phyloP scores from a whole-genome alignment of 768 basidiomycete genomes.

The Boletus fagicola region DNA sequence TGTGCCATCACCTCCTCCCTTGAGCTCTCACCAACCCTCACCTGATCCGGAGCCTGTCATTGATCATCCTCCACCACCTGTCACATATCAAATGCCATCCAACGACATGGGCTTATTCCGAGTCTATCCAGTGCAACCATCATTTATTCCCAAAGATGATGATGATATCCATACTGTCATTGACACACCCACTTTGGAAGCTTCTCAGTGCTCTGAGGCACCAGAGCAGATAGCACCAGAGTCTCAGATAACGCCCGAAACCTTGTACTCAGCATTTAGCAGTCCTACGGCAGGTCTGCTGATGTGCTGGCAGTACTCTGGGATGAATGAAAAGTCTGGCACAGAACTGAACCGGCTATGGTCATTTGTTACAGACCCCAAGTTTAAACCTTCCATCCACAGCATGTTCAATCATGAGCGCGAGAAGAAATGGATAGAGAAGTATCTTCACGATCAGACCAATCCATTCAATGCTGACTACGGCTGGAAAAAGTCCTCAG shows the following conservation, averaged over 20 bases:
- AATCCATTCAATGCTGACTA: not conserved
- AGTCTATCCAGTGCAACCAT: not conserved
- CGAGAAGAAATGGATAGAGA: not conserved
- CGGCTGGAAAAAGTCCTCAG: slow-evolving; percentile 5
- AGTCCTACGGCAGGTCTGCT: slow-evolving; percentile 24
- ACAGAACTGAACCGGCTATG: slow-evolving; percentile 30
- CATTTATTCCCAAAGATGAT: not conserved
- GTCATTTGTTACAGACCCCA: slow-evolving; percentile 21
- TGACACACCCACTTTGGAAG: not conserved
- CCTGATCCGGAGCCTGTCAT: too few species aligned
- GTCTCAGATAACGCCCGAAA: slow-evolving; percentile 26
- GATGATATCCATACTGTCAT: not conserved
- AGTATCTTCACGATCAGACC: not conserved
- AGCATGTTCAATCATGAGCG: slow-evolving; percentile 11
- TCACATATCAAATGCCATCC: too few species aligned
- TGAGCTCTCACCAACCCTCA: too few species aligned
- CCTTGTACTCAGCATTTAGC: slow-evolving; percentile 16
- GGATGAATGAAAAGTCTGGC: slow-evolving; percentile 29
- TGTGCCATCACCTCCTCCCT: too few species aligned
- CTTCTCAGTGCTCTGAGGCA: too few species aligned
- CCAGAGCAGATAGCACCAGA: too few species aligned
- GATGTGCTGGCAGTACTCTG: slow-evolving; percentile 33
- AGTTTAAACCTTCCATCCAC: slow-evolving; percentile 18
- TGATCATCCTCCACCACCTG: too few species aligned
- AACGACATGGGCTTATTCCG: not conserved